Conservation (phyloP, 306 rosid species). For the Mucuna pruriens region DNA sequence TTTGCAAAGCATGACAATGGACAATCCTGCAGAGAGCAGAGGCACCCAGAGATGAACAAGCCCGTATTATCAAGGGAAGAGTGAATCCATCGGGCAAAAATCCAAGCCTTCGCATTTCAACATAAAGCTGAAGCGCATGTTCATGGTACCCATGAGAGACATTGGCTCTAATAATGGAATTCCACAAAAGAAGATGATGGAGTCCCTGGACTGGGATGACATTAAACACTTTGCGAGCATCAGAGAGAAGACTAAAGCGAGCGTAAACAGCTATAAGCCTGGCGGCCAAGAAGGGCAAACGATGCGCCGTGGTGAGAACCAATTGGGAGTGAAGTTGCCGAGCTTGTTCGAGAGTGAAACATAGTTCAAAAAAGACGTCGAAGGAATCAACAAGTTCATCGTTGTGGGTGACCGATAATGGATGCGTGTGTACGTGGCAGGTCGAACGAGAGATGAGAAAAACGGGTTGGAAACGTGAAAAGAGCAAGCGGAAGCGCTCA, state of each 20-base stretch:
- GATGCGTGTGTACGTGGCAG: not conserved
- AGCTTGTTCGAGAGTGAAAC: conserved; percentile 49
- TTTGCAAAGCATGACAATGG: conserved; percentile 60
- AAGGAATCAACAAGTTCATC: conserved; percentile 56
- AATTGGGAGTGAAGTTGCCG: conserved; percentile 67
- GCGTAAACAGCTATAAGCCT: conserved; percentile 60
- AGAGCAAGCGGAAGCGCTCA: conserved; percentile 30
- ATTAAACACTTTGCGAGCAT: conserved; percentile 61
- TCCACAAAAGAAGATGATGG: conserved; percentile 64
- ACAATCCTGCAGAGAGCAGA: conserved; percentile 49
- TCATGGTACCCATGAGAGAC: conserved; percentile 59
- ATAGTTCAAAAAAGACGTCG: conserved; percentile 48
- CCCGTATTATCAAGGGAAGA: conserved; percentile 65
- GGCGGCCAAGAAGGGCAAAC: conserved; percentile 64
- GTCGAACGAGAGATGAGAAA: conserved; percentile 31
- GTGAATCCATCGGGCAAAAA: conserved; percentile 80
- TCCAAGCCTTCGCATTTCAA: conserved; percentile 66
- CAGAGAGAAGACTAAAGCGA: conserved; percentile 46
- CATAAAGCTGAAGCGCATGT: conserved; percentile 52
- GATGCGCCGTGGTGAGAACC: conserved; percentile 40
- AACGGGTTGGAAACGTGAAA: conserved; percentile 9
- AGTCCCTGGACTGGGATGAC: conserved; percentile 39
- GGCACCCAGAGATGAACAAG: conserved; percentile 48
- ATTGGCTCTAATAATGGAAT: conserved; percentile 75
- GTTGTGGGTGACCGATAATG: not conserved